Percentiles rank a stretch among this genome's conserved stretches.
These are phyloP conservation scores for Lasiodiplodia sp. DNA, from an alignment of 2,329 filamentous ascomycete species.

Conservation along the genomic window DNA sequence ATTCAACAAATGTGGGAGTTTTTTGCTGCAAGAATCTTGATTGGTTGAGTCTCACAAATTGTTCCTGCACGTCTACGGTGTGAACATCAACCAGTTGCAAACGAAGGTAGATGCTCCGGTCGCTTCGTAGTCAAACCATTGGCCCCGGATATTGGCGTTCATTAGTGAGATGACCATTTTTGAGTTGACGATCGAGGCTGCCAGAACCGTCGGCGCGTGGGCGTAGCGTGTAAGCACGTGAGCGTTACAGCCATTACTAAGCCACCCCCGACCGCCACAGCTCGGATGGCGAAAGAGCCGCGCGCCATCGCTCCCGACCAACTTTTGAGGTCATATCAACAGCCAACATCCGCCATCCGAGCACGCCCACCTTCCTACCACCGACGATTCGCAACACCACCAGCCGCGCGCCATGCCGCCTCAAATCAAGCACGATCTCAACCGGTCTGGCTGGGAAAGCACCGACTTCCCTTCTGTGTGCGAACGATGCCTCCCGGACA, in stretches of 20 bases:
- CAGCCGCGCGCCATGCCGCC: constrained; percentile 68
- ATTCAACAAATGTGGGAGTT: background rate
- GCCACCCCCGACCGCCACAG: constrained; percentile 2
- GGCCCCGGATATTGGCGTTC: too few relatives aligned
- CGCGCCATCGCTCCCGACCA: constrained; percentile 13
- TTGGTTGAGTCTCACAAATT: background rate
- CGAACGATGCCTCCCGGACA: constrained; percentile 93
- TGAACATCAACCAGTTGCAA: too few relatives aligned
- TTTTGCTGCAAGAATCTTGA: background rate
- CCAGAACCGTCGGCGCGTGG: background rate
- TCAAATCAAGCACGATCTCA: constrained; percentile 95
- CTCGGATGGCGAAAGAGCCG: constrained; percentile 26
- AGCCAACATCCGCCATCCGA: constrained; percentile 22
- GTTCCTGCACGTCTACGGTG: too few relatives aligned
- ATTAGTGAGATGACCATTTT: too few relatives aligned
- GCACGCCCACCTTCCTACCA: constrained; percentile 6
- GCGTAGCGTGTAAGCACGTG: background rate
- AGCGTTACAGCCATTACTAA: constrained; percentile 5
- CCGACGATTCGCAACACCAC: background rate
- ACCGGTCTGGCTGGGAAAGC: constrained; percentile 94
- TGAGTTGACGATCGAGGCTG: background rate
- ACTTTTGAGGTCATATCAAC: constrained; percentile 24
- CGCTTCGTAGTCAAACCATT: too few relatives aligned
- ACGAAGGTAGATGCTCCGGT: too few relatives aligned
- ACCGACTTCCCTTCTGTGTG: constrained; percentile 88